Base-by-base conservation (phyloP, 2,329 filamentous ascomycete genomes). In the Fusarium transvaalense region DNA sequence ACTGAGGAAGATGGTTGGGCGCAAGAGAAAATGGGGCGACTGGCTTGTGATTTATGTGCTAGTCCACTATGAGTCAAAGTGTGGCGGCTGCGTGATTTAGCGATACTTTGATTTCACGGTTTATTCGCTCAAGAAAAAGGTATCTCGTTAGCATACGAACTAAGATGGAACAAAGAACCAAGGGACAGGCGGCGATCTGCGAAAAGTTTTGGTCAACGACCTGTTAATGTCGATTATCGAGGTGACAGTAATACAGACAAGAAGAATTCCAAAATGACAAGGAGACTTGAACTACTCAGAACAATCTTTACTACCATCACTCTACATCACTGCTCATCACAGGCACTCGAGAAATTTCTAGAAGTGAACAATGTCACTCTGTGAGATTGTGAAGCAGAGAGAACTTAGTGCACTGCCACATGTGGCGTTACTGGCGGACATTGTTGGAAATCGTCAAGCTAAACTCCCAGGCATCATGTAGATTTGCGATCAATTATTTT, bases 1-100 rank as follows among this genome's bases (percentile, higher is more conserved):
- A 61, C 64, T 62, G 70, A 73, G 55, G 45, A 51, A 56, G 56
- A 47, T 64, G 51, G 58, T 61, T 54, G 51, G 54, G 55, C 52
- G 46, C 17, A 63, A 56, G 42, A 19, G 42, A 31, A 62, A 37
- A 59, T 59, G 56, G 50, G 54, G 54, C 45, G 54, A 38, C n/a
- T n/a, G 43, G 54, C 55, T 35, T 58, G 64, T 63, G 64, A 67
- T 67, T 55, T 50, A 23, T 23, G 15, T 23, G 15, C 58, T 60
- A 68, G 48, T 31, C 53, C 50, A 50, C 37, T 45, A 52, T 66
- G 61, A 66, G 65, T 69, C 61, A 59, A 64, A 62, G 45, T 50
- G 54, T 66, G 62, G 66, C 61, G 66, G 31, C 15, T 29, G 27
- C 41, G 17, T 61, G 45, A 52, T 62, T 32, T 15, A 12, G 14